Evolutionary conservation across 192 early-diverging fungal genomes (phyloP), one percentile per base, ranked within the genome.

Genomic region (Haplosporangium gracile): DNA sequence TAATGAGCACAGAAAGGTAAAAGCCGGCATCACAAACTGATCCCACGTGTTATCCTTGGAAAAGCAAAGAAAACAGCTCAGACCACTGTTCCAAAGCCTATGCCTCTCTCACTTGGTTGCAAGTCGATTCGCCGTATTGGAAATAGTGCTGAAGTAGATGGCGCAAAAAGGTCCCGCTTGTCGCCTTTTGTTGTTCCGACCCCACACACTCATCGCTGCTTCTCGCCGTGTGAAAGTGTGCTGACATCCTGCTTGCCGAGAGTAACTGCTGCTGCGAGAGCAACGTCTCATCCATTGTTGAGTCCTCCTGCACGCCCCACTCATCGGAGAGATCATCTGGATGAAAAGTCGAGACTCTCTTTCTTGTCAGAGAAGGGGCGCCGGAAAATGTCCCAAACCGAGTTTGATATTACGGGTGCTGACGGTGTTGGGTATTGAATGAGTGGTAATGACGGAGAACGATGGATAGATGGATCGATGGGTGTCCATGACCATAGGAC

Each of bases 381-480:
- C 60, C 60, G 11, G 26, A 32, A 65, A 65, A 65, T 29, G 60
- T 13, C 29, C 60, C 32, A 8, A 26, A 4, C 29, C 29, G 20
- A 34, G 22, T 73, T 42, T 20, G 29, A 43, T 32, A 8, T 32
- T 34, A 16, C 6, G 26, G 29, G 9, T 73, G 26, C 42, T 40
- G 69, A 38, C 18, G 18, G 38, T 38, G 38, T 70, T 40, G 24
- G 20, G 24, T 40, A 18, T 15, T 42, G 69, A 24, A 22, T 2
- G 69, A 15, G 5, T 9, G 42, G 26, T n/a, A 26, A 29, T n/a
- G 71, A 40, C 40, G 32, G 26, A 47, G 11, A 51, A 20, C 47
- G 74, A 60, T 71, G 68, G 76, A 83, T 83, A 78, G 72, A 70
- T 69, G 51, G 73, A 78, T 78, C 51, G 76, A 83, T 75, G 63